Percentiles rank a stretch among this genome's conserved stretches.
Evolutionary conservation across 2,329 filamentous ascomycete species (phyloP).

Genomic region (Pseudogymnoascus pannorum): DNA sequence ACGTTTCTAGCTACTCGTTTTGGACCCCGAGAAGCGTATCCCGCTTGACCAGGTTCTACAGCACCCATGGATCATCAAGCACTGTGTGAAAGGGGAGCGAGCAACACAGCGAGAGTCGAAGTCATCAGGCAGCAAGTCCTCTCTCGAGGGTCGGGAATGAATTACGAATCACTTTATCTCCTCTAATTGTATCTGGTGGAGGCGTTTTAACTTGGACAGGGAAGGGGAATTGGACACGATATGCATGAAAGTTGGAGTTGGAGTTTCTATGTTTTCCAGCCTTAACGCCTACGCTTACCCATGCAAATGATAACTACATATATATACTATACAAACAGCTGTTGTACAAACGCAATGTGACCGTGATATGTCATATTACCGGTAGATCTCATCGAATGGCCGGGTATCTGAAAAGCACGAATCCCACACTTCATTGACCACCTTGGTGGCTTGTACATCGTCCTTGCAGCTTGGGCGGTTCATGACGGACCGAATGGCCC

Average conservation of each 20-base stretch:
- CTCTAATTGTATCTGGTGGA: constrained; percentile 15
- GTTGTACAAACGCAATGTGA: background rate
- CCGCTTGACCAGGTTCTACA: constrained; percentile 79
- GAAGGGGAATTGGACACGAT: constrained; percentile 13
- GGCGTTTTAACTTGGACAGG: constrained; percentile 22
- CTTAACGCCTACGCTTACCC: constrained; percentile 27
- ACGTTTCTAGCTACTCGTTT: constrained; percentile 62
- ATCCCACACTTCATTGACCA: constrained; percentile 98
- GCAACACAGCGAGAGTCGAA: constrained; percentile 28
- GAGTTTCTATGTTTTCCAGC: constrained; percentile 23
- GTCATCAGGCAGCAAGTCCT: constrained; percentile 26
- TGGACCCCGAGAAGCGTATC: constrained; percentile 90
- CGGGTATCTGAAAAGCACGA: constrained; percentile 91
- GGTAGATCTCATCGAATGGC: constrained; percentile 95
- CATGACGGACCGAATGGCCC: constrained; percentile 74
- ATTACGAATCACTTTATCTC: constrained; percentile 18
- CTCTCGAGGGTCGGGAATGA: constrained; percentile 22
- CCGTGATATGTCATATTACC: constrained; percentile 38
- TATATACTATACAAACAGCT: constrained; percentile 9
- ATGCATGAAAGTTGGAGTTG: constrained; percentile 24
- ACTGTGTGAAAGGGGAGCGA: constrained; percentile 54
- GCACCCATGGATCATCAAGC: constrained; percentile 96
- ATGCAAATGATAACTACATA: constrained; percentile 11
- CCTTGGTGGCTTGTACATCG: constrained; percentile 74
- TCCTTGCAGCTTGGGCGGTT: constrained; percentile 74